Percentiles rank a stretch among this genome's conserved stretches.
Evolutionary conservation across 2,329 filamentous ascomycete species (phyloP).

Genomic region (Bipolaris oryzae): DNA sequence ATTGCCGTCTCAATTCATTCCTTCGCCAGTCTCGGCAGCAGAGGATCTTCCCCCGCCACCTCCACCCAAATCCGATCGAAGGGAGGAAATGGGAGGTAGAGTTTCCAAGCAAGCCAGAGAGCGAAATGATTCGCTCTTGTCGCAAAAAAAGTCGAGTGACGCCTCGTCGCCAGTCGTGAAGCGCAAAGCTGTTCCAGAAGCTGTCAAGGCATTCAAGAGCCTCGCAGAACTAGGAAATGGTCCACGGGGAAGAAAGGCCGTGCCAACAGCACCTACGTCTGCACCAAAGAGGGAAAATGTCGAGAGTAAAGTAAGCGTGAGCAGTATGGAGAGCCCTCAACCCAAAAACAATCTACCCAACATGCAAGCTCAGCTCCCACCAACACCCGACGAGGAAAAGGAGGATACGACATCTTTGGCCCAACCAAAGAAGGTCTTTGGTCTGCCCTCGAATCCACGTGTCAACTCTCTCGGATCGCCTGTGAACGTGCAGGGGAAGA

Average conservation of each 20-base stretch:
- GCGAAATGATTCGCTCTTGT: slow-evolving; percentile 39
- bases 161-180: slow-evolving; percentile 23
- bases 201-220: slow-evolving; percentile 35
- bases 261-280: slow-evolving; percentile 29
- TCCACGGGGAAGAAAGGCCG: slow-evolving; percentile 38
- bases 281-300: slow-evolving; percentile 19
- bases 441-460: slow-evolving; percentile 42
- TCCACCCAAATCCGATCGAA: slow-evolving; percentile 41
- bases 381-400: slow-evolving; percentile 38
- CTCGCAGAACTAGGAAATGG: slow-evolving; percentile 38
- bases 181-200: slow-evolving; percentile 34
- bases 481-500: slow-evolving; percentile 45
- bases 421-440: slow-evolving; percentile 35
- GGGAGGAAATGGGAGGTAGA: slow-evolving; percentile 29
- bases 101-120: slow-evolving; percentile 28
- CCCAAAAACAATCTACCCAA: slow-evolving; percentile 10
- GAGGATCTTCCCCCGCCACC: slow-evolving; percentile 44
- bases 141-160: slow-evolving; percentile 22
- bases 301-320: neutral
- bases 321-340: slow-evolving; percentile 1
- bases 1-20: slow-evolving; percentile 13
- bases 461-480: slow-evolving; percentile 27
- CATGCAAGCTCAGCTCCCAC: slow-evolving; percentile 30
- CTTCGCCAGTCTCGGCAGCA: slow-evolving; percentile 23
- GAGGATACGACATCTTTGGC: slow-evolving; percentile 13